Base-by-base conservation (phyloP, 2,329 filamentous ascomycete species). In the Cladosporium sp. region DNA sequence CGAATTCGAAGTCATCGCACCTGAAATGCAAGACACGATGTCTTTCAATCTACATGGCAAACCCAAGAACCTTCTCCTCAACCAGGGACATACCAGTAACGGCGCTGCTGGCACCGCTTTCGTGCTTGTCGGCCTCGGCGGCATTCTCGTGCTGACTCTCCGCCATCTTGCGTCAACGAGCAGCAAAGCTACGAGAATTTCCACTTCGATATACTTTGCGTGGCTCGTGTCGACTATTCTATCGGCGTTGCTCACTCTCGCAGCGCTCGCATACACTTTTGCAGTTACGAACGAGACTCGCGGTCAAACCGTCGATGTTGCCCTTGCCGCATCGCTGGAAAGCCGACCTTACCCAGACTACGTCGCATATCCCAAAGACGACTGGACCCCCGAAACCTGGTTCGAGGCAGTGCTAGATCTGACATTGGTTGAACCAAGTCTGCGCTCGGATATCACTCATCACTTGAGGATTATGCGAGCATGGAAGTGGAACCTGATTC, bases 1-100 rank as follows among this genome's bases (percentile, higher is more conserved):
- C 21, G 65, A 63, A 61, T 74, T 73, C 67, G 55, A 64, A 26
- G 65, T 73, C 67, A 44, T 58, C 68, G 57, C 63, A 21, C 31
- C 63, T 3, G 50, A 53, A 3, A 65, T 46, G 4, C 33, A 69
- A 49, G 62, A 68, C 37, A 50, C 28, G 53, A 55, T 76, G 29
- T 78, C 74, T 33, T 72, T 74, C 56, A 50, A 68, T 5, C 77
- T 82, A 53, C 76, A 75, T 52, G 80, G 80, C 69, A 79, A 80
- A 67, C 78, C 78, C 62, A 78, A 78, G 60, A 72, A 77, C 28
- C 67, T 73, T 2, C 68, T 74, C 23, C 62, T 70, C 26, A 64
- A 75, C 65, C 72, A 75, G 67, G 73, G 73, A 57, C 73, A 75
- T 53, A 71, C 72, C 35, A 67, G 67, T 64, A 75, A 75, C 64